Percentiles rank a stretch among this genome's conserved stretches.
phyloP scores from a whole-genome alignment of 805 yeast species.

The Hanseniaspora meyeri region DNA sequence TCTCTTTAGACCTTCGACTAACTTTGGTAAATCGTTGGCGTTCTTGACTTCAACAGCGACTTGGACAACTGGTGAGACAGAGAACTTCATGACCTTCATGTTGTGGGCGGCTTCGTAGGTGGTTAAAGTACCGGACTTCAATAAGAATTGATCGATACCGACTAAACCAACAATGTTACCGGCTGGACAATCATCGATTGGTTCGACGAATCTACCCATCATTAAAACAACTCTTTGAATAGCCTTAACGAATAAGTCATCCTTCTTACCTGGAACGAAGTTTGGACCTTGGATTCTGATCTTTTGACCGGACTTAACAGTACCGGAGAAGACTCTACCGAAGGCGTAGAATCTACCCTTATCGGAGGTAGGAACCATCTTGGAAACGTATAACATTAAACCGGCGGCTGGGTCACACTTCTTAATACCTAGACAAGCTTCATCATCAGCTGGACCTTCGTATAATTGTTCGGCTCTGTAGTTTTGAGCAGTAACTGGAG shows the following conservation, averaged over 20 bases:
- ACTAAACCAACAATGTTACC: conserved; percentile 99
- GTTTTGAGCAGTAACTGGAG: conserved; percentile 97
- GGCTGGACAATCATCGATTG: conserved; percentile 98
- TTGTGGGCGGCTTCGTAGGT: conserved; percentile 94
- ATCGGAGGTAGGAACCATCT: conserved; percentile 99
- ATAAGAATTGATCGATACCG: conserved; percentile 99
- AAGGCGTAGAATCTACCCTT: conserved; percentile 99
- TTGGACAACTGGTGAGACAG: conserved; percentile 98
- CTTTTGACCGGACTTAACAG: conserved; percentile 97
- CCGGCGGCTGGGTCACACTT: conserved; percentile 98
- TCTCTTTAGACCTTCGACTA: conserved; percentile 99
- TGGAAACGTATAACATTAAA: conserved; percentile 97
- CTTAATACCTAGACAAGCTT: conserved; percentile 81
- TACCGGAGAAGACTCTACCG: conserved; percentile 99
- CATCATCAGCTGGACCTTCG: conserved; percentile 97
- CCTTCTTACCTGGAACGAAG: conserved; percentile 97
- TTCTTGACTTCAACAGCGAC: conserved; percentile 99
- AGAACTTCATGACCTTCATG: conserved; percentile 99
- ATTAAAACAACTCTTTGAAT: conserved; percentile 97
- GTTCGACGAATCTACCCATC: conserved; percentile 99
- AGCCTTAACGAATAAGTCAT: conserved; percentile 91
- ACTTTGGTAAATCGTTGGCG: conserved; percentile 98
- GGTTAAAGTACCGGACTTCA: conserved; percentile 98
- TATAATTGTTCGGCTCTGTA: conserved; percentile 98
- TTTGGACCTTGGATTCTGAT: conserved; percentile 99